phyloP scores from a whole-genome alignment of 192 early-diverging fungal genomes.

The Gryganskiella cystojenkinii region DNA sequence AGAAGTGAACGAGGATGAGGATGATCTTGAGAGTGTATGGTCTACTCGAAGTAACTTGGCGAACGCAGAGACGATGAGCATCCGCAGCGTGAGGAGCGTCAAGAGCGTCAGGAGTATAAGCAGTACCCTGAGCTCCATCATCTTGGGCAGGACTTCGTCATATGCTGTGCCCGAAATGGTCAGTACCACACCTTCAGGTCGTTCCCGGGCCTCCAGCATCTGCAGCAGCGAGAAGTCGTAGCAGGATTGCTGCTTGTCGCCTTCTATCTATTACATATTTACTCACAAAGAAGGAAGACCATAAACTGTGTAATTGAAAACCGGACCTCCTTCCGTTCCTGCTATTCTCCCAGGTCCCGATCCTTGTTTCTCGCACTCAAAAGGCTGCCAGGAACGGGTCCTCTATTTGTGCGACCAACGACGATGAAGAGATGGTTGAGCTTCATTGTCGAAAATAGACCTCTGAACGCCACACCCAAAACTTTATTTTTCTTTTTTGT shows the following conservation, averaged over 20 bases:
- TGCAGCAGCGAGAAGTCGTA: conserved; percentile 23
- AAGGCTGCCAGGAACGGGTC: too few species aligned
- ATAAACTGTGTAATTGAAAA: not conserved
- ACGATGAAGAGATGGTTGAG: not conserved
- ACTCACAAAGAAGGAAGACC: not conserved
- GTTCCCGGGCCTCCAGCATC: conserved; percentile 31
- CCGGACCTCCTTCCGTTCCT: not conserved
- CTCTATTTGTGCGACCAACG: too few species aligned
- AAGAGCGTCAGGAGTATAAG: too few species aligned
- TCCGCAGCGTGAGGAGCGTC: conserved; percentile 11
- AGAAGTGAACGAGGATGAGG: too few species aligned
- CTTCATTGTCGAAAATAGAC: not conserved
- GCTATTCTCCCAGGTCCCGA: too few species aligned
- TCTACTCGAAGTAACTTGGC: too few species aligned
- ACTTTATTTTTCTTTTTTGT: not conserved
- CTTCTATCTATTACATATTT: too few species aligned
- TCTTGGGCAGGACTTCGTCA: not conserved
- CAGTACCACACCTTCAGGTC: not conserved
- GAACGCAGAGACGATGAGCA: conserved; percentile 4
- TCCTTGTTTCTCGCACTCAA: too few species aligned
- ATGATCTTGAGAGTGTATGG: too few species aligned
- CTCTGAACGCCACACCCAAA: too few species aligned
- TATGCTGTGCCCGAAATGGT: conserved; percentile 19
- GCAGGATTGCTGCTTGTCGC: too few species aligned
- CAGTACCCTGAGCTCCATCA: too few species aligned